Evolutionary conservation across 805 yeast genomes (phyloP).

Genomic region (Candida corydali): DNA sequence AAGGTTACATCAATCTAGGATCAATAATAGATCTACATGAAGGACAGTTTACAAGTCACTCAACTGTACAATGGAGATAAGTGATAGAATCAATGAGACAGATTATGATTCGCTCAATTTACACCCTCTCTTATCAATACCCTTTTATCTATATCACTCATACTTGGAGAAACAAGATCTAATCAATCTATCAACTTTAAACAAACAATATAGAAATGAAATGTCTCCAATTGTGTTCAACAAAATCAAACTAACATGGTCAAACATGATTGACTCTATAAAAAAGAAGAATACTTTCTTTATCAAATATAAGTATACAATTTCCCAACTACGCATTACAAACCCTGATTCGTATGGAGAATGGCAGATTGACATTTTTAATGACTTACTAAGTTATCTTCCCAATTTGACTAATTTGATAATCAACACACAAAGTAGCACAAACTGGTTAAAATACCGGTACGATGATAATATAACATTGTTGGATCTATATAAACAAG

Average conservation of each 20-base stretch:
- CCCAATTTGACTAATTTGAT: conserved; percentile 20
- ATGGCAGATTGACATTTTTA: conserved; percentile 29
- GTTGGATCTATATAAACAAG: conserved; percentile 21
- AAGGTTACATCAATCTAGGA: no score
- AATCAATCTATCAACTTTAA: conserved; percentile 14
- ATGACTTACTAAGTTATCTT: conserved; percentile 16
- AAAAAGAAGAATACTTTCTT: conserved; percentile 8
- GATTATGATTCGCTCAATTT: background rate
- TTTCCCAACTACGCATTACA: conserved; percentile 23
- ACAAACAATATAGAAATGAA: conserved; percentile 14
- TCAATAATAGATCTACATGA: no score
- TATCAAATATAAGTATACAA: conserved; percentile 8
- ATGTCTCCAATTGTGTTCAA: conserved; percentile 17
- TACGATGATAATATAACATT: conserved; percentile 13
- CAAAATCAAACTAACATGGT: conserved; percentile 24
- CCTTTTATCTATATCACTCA: background rate
- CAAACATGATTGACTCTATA: conserved; percentile 12
- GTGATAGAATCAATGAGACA: no score
- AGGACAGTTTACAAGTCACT: no score
- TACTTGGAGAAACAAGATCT: conserved; percentile 9
- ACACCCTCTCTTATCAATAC: background rate
- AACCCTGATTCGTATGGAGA: conserved; percentile 33
- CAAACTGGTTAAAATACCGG: conserved; percentile 41
- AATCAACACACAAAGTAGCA: conserved; percentile 32
- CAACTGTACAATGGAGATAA: no score